Base-by-base conservation (phyloP, 352 stramenopile genomes). In the Globisporangium nodosum region DNA sequence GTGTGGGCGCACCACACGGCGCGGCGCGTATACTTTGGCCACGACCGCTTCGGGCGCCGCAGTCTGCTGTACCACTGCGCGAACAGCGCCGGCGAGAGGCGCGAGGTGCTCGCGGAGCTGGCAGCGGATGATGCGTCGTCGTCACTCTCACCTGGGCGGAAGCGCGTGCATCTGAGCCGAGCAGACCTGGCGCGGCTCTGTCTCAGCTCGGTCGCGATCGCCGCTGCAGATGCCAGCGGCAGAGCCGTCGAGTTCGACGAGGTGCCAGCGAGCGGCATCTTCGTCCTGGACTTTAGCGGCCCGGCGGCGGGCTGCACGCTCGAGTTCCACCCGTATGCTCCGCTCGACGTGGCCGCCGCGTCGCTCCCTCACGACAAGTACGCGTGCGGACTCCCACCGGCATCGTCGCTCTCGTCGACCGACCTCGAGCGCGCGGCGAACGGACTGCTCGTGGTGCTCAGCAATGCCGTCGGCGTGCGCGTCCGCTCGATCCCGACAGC, bases 31-130 rank as follows among this genome's bases (percentile, higher is more conserved):
- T 97, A 96, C 60, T 98, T 92, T 74, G 92, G 86, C 24, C 74
- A 96, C 60, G 95, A 98, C 69, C 70, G 72, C 9, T 89, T 96
- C 62, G 94, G 93, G 18, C 81, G 94, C 40, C 73, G 95, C 40
- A 98, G 92, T 70, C 63, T 98, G 31, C 64, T 98, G 15, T 80
- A 82, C 24, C 71, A 76, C 51, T 74, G 39, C 52, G 31, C 43
- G 9, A 69, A 62, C 33, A 54, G 59, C 31, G 24, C 37, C 16
- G 61, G 60, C 27, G 13, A 30, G 24, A 20, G n/a, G 21, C 20
- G 11, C 11, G 63, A 72, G 52, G 30, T 71, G 42, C 53, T 87
- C 7, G 59, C 52, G 1, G 37, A 61, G 15, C 46, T 81, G 0
- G 56, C 24, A 1, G 47, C 20, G 8, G 24, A 12, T 12, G 20